Evolutionary conservation across 2,329 filamentous ascomycete genomes (phyloP).

Genomic region (Diaporthe sp.): DNA sequence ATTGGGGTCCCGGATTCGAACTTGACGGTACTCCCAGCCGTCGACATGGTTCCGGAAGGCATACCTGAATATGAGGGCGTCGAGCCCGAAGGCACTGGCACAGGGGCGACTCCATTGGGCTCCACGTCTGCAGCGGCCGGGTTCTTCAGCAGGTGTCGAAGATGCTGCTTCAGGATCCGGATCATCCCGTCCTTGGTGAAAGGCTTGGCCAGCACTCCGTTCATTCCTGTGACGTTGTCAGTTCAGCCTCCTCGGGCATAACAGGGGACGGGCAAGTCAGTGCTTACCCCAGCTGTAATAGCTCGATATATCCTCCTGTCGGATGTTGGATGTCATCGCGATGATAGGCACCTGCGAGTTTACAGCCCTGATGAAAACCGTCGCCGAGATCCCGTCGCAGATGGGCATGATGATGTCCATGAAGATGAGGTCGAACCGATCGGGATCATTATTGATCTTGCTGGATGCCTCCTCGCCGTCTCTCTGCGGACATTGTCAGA

Average conservation of each 20-base stretch:
- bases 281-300: constrained; percentile 94
- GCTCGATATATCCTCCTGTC: constrained; percentile 94
- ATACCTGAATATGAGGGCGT: constrained; percentile 43
- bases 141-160: constrained; percentile 83
- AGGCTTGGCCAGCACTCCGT: constrained; percentile 95
- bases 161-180: constrained; percentile 87
- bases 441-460: constrained; percentile 71
- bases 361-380: constrained; percentile 90
- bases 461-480: constrained; percentile 93
- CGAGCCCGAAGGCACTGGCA: constrained; percentile 36
- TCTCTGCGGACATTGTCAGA: constrained; percentile 59
- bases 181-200: constrained; percentile 91
- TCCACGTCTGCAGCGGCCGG: constrained; percentile 54
- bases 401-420: constrained; percentile 99
- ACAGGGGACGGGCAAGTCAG: constrained; percentile 31
- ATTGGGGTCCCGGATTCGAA: constrained; percentile 64
- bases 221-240: constrained; percentile 76
- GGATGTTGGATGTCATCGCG: constrained; percentile 98
- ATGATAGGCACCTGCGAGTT: constrained; percentile 87
- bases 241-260: neutral
- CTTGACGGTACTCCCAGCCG: constrained; percentile 53
- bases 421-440: constrained; percentile 75
- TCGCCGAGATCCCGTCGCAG: constrained; percentile 93
- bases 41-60: constrained; percentile 45
- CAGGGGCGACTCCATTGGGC: constrained; percentile 42